Percentiles rank a stretch among this genome's conserved stretches.
Evolutionary conservation across 768 basidiomycete genomes (phyloP).

Genomic region (Leccinum imitatum): DNA sequence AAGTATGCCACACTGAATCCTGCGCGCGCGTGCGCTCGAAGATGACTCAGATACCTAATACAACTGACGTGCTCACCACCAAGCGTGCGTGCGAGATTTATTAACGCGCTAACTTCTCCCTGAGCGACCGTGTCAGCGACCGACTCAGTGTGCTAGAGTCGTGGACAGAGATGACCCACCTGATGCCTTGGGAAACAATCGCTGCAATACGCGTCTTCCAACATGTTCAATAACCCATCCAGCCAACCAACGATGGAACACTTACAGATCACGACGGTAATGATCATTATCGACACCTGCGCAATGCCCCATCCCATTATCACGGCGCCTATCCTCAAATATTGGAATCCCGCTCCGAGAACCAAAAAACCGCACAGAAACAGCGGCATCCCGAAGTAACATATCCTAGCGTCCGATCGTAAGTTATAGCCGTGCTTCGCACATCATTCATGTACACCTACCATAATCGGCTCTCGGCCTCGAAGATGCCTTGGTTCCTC

Average conservation of each 20-base stretch:
- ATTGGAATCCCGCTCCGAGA: slow-evolving; percentile 40
- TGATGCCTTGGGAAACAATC: slow-evolving; percentile 38
- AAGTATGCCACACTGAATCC: slow-evolving; percentile 42
- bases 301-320: slow-evolving; percentile 48
- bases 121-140: slow-evolving; percentile 9
- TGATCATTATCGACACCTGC: slow-evolving; percentile 36
- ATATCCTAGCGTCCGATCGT: slow-evolving; percentile 25
- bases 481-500: slow-evolving; percentile 50
- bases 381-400: slow-evolving; percentile 41
- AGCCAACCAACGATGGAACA: not conserved
- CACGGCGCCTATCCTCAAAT: slow-evolving; percentile 30
- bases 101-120: slow-evolving; percentile 43
- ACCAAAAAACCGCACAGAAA: slow-evolving; percentile 42
- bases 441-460: slow-evolving; percentile 13
- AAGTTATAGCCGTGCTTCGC: not conserved
- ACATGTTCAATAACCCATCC: not conserved
- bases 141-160: not conserved
- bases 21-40: not conserved
- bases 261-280: slow-evolving; percentile 41
- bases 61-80: slow-evolving; percentile 22
- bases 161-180: slow-evolving; percentile 11
- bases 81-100: slow-evolving; percentile 41
- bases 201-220: slow-evolving; percentile 38
- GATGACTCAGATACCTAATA: not conserved
- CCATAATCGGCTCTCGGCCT: slow-evolving; percentile 49